Evolutionary conservation across 2,329 filamentous ascomycete species (phyloP), one percentile per base, ranked within the genome.

Genomic region (Cladosporium austrohemisphaericum): DNA sequence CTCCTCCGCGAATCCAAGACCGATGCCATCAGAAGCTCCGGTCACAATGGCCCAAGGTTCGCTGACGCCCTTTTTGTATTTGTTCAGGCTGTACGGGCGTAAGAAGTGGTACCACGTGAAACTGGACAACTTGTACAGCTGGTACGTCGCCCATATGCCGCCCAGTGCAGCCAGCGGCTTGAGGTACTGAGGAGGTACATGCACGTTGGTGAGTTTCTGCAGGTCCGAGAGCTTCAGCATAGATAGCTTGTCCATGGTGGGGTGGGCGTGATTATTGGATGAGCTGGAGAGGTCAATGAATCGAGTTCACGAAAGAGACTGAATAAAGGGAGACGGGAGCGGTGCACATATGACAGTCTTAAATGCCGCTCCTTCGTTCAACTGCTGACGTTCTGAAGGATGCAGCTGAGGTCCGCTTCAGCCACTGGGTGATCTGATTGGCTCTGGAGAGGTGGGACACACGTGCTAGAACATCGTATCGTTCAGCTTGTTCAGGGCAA

Each of bases 11-110:
- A 80, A 71, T 0, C 65, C 71, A 23, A 65, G 63, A 8, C 78
- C 78, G 22, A 80, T 77, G 6, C 77, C 79, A 38, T 76, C 76
- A 3, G 69, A 74, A 11, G 74, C 70, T 19, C 77, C 77, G 1
- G 77, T 80, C 9, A 79, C 67, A 4, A 79, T 58, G 2, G 72
- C 74, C 69, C 73, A 78, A 9, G 52, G 38, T 6, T 37, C 22
- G 20, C 36, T 43, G 23, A 54, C 51, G 8, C 32, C 35, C 16
- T 29, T 38, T 33, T 55, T 52, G 45, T 60, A 65, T 28, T 57
- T 55, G 22, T 52, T 40, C 5, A 66, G 36, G 10, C 51, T 53
- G 48, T 55, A 56, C n/a, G 50, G 55, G 7, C 52, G 58, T 29
- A 63, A 36, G 41, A 60, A 57, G 49, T 65, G 57, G 4, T 59